These are phyloP conservation scores for Aureobasidium vineae DNA, from an alignment of 2,329 filamentous ascomycete genomes.

Conservation along the genomic window DNA sequence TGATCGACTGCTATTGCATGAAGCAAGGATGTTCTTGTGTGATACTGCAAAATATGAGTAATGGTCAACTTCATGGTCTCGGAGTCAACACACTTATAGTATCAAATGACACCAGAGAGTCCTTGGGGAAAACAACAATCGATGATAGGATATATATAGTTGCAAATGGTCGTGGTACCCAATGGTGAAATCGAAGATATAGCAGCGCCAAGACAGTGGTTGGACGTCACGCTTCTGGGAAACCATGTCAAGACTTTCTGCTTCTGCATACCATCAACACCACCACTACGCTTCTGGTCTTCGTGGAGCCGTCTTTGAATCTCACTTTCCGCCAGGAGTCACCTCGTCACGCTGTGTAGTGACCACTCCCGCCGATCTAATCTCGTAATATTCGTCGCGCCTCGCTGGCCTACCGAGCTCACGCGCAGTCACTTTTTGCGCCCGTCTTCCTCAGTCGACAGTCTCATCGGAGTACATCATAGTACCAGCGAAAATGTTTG, in stretches of 20 bases:
- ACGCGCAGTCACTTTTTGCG: conserved; percentile 5
- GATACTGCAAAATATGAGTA: background rate
- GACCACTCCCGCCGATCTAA: background rate
- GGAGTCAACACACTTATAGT: background rate
- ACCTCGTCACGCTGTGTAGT: background rate
- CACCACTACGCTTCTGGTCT: background rate
- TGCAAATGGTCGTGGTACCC: background rate
- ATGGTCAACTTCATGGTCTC: background rate
- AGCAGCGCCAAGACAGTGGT: background rate
- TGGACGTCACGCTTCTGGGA: background rate
- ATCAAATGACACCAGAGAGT: background rate
- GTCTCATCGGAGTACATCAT: background rate
- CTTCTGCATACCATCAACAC: conserved; percentile 7
- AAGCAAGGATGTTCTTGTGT: background rate
- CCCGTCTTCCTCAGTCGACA: background rate
- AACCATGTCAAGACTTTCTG: background rate
- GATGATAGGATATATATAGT: background rate
- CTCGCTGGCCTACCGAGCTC: background rate
- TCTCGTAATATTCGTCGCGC: background rate
- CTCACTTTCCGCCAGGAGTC: background rate
- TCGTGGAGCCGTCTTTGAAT: background rate
- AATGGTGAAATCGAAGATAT: background rate
- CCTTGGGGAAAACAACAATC: background rate
- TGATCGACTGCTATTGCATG: background rate
- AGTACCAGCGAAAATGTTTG: conserved; percentile 58